Percentiles rank a stretch among this genome's conserved stretches.
Evolutionary conservation across 805 yeast genomes (phyloP).

Genomic region (Clavispora asparagi): DNA sequence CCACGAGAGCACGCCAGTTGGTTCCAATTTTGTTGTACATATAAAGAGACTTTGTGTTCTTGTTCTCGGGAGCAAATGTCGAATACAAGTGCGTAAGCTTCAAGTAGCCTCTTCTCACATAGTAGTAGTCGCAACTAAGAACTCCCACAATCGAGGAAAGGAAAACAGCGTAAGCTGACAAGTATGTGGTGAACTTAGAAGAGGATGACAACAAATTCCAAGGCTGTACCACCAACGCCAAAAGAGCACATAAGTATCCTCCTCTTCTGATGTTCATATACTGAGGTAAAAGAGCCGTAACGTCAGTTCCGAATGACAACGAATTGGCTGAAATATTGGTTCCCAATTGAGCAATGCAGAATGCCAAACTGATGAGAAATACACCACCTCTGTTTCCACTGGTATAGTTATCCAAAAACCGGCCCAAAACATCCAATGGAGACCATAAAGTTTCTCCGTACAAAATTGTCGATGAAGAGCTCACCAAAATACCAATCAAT

Average conservation of each 20-base stretch:
- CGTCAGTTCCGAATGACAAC: slow-evolving; percentile 67
- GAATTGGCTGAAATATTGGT: slow-evolving; percentile 73
- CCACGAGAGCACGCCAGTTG: slow-evolving; percentile 81
- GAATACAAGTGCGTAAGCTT: slow-evolving; percentile 61
- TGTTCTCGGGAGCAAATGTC: slow-evolving; percentile 30
- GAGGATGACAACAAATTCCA: slow-evolving; percentile 70
- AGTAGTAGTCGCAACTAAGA: slow-evolving; percentile 57
- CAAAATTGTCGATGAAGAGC: slow-evolving; percentile 67
- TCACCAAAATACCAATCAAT: slow-evolving; percentile 77
- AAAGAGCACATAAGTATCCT: slow-evolving; percentile 66
- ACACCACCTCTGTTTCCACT: slow-evolving; percentile 74
- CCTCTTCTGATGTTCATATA: slow-evolving; percentile 75
- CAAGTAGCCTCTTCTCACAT: slow-evolving; percentile 67
- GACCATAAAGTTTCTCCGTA: slow-evolving; percentile 76
- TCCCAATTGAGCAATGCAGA: slow-evolving; percentile 73
- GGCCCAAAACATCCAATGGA: slow-evolving; percentile 70
- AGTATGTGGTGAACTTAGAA: slow-evolving; percentile 70
- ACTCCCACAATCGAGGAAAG: slow-evolving; percentile 81
- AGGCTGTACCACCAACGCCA: slow-evolving; percentile 72
- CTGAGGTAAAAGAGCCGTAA: slow-evolving; percentile 60
- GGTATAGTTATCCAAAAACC: slow-evolving; percentile 48
- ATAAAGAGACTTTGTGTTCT: slow-evolving; percentile 38
- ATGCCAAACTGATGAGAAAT: slow-evolving; percentile 64
- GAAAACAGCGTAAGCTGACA: slow-evolving; percentile 79
- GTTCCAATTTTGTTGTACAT: slow-evolving; percentile 58